Conservation (phyloP, 768 basidiomycete species). For the Tylopilus balloui region DNA sequence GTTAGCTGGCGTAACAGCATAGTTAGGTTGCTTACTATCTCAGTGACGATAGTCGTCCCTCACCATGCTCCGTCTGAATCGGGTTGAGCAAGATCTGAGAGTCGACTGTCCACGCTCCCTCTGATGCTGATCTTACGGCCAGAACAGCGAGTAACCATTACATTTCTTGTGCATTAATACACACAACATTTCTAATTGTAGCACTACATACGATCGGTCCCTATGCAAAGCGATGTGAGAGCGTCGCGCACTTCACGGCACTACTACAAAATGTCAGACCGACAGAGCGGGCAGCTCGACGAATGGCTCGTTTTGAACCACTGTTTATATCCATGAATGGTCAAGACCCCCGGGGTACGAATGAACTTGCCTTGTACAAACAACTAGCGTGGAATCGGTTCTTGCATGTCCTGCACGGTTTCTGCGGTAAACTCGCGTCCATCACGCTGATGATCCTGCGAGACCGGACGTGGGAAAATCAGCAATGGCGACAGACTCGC, state of each 20-base stretch:
- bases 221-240: background rate
- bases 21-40: no score
- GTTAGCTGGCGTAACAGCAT: no score
- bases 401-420: conserved; percentile 91
- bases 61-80: no score
- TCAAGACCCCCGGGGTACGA: background rate
- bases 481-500: background rate
- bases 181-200: background rate
- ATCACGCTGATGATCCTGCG: conserved; percentile 83
- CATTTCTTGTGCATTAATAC: no score
- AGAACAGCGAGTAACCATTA: no score
- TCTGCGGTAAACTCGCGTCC: conserved; percentile 83
- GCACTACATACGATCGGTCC: background rate
- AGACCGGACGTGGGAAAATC: background rate
- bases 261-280: conserved; percentile 66
- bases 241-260: background rate
- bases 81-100: no score
- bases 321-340: conserved; percentile 36
- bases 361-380: conserved; percentile 69
- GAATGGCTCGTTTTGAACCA: conserved; percentile 91
- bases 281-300: conserved; percentile 86
- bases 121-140: no score
- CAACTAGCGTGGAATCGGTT: conserved; percentile 92
- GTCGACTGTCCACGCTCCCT: no score
- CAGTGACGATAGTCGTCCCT: no score